Evolutionary conservation across 768 basidiomycete genomes (phyloP).

Genomic region (Russula vinacea): DNA sequence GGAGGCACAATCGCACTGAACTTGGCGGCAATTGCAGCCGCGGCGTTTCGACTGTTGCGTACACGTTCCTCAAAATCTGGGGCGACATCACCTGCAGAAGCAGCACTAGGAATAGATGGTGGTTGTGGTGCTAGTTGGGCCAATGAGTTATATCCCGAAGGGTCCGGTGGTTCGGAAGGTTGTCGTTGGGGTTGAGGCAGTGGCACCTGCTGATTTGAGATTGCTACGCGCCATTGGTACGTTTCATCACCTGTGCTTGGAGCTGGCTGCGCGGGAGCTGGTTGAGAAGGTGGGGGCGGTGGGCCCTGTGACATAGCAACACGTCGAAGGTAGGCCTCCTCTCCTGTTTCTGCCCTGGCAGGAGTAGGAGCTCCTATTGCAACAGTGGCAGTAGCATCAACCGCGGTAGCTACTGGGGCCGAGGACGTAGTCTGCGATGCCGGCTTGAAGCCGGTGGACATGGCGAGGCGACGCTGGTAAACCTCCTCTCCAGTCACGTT

Average conservation of each 20-base stretch:
- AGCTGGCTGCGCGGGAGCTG: constrained; percentile 20
- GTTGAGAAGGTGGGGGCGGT: constrained; percentile 10
- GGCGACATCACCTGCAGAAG: constrained; percentile 35
- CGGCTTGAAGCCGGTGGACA: constrained; percentile 46
- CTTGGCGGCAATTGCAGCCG: constrained; percentile 78
- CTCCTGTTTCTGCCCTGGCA: constrained; percentile 15
- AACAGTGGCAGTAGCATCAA: not conserved
- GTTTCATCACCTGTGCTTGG: constrained; percentile 35
- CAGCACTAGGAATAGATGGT: constrained; percentile 45
- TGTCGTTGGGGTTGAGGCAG: constrained; percentile 32
- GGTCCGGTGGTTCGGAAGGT: constrained; percentile 42
- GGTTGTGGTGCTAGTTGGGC: constrained; percentile 53
- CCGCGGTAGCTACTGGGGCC: not conserved
- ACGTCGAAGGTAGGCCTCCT: constrained; percentile 25
- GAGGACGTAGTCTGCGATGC: constrained; percentile 9
- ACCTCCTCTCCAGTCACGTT: constrained; percentile 74
- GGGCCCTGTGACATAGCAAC: constrained; percentile 12
- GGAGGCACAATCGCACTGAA: constrained; percentile 54
- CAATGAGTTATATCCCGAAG: constrained; percentile 67
- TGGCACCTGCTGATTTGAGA: constrained; percentile 32
- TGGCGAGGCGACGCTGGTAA: constrained; percentile 68
- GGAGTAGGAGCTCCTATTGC: not conserved
- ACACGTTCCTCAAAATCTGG: constrained; percentile 57
- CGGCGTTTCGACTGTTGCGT: constrained; percentile 52
- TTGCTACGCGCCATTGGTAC: constrained; percentile 32